Base-by-base conservation (phyloP, 1,284 basidiomycete genomes). In the Neotropicomus parvogracilis region DNA sequence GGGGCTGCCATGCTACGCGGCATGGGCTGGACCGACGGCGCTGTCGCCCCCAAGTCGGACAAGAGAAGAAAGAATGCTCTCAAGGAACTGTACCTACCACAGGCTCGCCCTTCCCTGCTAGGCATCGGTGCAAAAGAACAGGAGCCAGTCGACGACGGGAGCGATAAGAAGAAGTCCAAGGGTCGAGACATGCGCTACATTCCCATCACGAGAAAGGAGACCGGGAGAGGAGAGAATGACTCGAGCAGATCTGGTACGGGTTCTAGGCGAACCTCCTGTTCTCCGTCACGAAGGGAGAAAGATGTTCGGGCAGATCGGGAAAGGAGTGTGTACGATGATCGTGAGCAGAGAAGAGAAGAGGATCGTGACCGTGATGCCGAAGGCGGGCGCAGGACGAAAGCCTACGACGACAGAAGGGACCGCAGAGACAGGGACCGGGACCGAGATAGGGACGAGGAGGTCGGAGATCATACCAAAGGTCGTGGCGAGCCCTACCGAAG, bases 11-110 rank as follows among this genome's bases (percentile, higher is more conserved):
- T 99, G 61, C 75, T 97, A 6, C 81, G 95, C 36, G 95, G 95
- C 0, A 98, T 99, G 95, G 95, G 95, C 4, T 97, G 94, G 92
- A 87, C 87, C 50, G 86, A 91, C 43, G 90, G 89, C 0, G 79
- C 77, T 19, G 81, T 86, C 1, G 87, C 86, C 3, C 79, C 83
- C 14, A 72, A 54, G 35, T 49, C 33, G 5, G 64, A 56, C 2
- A 77, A 75, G 52, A 80, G 79, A 6, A 55, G 65, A 52, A 75
- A 79, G 20, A 78, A 75, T 46, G 82, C 78, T 1, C 54, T 81
- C 6, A 75, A 81, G 16, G 80, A 90, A 56, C 85, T 92, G 2
- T 93, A 91, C 65, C 70, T 94, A 0, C 94, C 94, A 1, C 74
- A 80, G 52, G 72, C 87, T 0, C 77, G 94, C 7, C 91, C 94